Conservation (phyloP, 2,329 filamentous ascomycete genomes). For the Mycocentrospora acerina region DNA sequence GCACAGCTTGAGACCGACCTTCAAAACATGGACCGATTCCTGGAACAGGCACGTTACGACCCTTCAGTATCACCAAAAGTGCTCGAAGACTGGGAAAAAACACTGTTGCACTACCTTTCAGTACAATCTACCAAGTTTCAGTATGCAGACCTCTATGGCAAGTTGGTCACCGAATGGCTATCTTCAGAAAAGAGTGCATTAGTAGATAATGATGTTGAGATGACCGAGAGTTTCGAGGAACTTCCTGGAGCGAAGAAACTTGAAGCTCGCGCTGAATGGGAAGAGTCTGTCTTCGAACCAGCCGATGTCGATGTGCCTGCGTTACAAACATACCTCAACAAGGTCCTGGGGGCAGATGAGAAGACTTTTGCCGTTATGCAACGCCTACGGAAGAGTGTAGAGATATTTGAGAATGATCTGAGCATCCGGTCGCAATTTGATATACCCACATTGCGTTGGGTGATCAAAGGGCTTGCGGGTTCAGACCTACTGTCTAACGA, state of each 20-base stretch:
- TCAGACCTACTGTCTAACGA: conserved; percentile 49
- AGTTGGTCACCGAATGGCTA: conserved; percentile 41
- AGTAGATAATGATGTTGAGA: conserved; percentile 23
- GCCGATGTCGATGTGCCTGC: conserved; percentile 21
- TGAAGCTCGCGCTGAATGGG: conserved; percentile 31
- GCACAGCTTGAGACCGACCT: conserved; percentile 27
- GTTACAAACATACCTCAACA: conserved; percentile 25
- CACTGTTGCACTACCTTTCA: conserved; percentile 31
- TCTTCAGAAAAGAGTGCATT: conserved; percentile 24
- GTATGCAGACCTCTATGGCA: conserved; percentile 39
- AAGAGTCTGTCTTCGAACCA: conserved; percentile 35
- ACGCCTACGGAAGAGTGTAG: conserved; percentile 18
- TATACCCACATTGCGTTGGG: conserved; percentile 38
- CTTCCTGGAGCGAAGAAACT: conserved; percentile 32
- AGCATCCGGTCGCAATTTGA: conserved; percentile 34
- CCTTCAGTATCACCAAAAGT: conserved; percentile 38
- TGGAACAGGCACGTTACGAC: conserved; percentile 40
- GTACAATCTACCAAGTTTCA: conserved; percentile 40
- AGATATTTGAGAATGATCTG: conserved; percentile 24
- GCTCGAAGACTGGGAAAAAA: conserved; percentile 35
- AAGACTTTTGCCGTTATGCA: conserved; percentile 18
- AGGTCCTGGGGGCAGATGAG: conserved; percentile 22
- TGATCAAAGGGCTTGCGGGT: conserved; percentile 47
- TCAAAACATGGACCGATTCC: conserved; percentile 38
- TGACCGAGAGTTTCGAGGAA: conserved; percentile 34